These are phyloP conservation scores for Favolaschia claudopus DNA, from an alignment of 768 basidiomycete genomes.

Conservation along the genomic window DNA sequence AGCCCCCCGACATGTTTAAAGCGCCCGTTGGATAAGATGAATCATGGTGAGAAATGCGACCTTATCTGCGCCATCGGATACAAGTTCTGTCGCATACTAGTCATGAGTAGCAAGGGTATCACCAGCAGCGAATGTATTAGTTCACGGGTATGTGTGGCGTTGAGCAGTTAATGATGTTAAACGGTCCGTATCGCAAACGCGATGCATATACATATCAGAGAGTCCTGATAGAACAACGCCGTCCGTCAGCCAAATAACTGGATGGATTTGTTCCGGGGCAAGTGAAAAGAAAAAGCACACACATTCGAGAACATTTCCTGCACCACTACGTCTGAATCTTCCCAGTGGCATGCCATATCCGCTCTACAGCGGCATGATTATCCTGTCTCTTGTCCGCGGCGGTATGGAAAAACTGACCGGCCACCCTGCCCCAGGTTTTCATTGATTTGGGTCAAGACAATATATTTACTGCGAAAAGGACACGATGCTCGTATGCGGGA, in stretches of 20 bases:
- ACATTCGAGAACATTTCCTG: conserved; percentile 86
- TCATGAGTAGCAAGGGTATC: conserved; percentile 18
- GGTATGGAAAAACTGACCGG: conserved; percentile 57
- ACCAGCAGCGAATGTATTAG: conserved; percentile 22
- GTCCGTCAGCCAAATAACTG: conserved; percentile 13
- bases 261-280: conserved; percentile 9
- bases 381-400: conserved; percentile 16
- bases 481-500: conserved; percentile 20
- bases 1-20: too few species aligned
- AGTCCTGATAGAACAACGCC: conserved; percentile 59
- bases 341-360: conserved; percentile 88
- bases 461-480: conserved; percentile 76
- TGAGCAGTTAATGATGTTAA: conserved; percentile 21
- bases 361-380: conserved; percentile 54
- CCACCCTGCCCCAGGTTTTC: conserved; percentile 88
- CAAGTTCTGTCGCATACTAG: too few species aligned
- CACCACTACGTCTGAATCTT: conserved; percentile 79
- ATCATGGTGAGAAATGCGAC: conserved; percentile 13
- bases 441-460: conserved; percentile 84
- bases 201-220: conserved; percentile 69
- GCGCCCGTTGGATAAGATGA: conserved; percentile 5
- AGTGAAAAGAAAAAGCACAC: conserved; percentile 38
- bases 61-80: too few species aligned
- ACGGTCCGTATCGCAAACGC: conserved; percentile 64
- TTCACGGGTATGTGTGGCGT: conserved; percentile 22